phyloP scores from a whole-genome alignment of 306 rosid species.

The Hylodesmum podocarpum region DNA sequence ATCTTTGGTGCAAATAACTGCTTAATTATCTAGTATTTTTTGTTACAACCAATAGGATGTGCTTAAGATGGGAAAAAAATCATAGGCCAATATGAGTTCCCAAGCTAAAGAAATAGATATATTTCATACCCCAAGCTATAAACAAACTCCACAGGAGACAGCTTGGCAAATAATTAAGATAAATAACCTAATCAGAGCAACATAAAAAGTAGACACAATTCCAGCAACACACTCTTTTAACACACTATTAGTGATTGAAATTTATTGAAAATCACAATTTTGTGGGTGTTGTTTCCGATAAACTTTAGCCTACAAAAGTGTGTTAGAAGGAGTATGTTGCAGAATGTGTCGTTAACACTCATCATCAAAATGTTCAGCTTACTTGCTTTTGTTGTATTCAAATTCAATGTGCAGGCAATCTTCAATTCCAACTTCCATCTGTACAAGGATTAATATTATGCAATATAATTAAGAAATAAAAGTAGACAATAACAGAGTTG shows the following conservation, averaged over 20 bases:
- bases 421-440: conserved; percentile 99
- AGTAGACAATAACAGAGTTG: conserved; percentile 9
- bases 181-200: background rate
- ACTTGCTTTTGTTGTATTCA: conserved; percentile 99
- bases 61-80: background rate
- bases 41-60: background rate
- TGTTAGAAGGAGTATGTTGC: too few relatives aligned
- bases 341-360: too few relatives aligned
- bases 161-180: background rate
- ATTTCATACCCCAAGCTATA: conserved; percentile 16
- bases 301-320: too few relatives aligned
- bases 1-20: background rate
- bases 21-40: conserved; percentile 3
- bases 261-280: too few relatives aligned
- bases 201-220: background rate
- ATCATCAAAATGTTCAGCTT: conserved; percentile 43
- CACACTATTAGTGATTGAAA: too few relatives aligned
- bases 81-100: background rate
- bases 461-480: conserved; percentile 25
- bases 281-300: too few relatives aligned
- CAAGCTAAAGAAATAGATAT: background rate
- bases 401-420: conserved; percentile 98
- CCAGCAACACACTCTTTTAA: too few relatives aligned
- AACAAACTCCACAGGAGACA: conserved; percentile 10
- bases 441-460: conserved; percentile 34